Base-by-base conservation (phyloP, 129 eudicot genomes). In the Oenanthe sinensis region DNA sequence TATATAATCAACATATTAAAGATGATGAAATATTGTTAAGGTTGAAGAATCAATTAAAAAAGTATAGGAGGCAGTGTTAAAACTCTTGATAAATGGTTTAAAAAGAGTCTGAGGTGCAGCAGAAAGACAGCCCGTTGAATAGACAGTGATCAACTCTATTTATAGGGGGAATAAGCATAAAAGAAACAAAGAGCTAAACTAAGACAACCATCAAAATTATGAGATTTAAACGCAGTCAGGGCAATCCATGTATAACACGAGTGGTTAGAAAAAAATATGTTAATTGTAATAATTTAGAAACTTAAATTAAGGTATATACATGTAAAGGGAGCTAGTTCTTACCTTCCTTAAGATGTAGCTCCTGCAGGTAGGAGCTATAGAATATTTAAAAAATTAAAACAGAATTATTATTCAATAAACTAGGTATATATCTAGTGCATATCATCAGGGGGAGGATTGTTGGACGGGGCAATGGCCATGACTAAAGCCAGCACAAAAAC, bases 401-500 rank as follows among this genome's bases (percentile, higher is more conserved):
- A 65, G 71, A 65, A 55, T 15, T 7, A 28, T 58, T 58, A n/a
- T 58, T 2, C n/a, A 8, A n/a, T n/a, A 58, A 72, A 8, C n/a
- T 72, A 42, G 52, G 26, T 45, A 45, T 3, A 3, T 45, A 26
- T 4, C 30, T 62, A 20, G 80, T 78, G 74, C 58, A 74, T 60
- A n/a, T 46, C 67, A 77, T 48, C 54, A 36, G 37, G 39, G 33
- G 67, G 67, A 30, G 62, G 60, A 44, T 78, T 69, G 76, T 6
- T 30, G 81, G 81, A 26, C 39, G 75, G 68, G 6, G 48, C 42
- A 39, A 75, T 80, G 84, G 84, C 69, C 79, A 75, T 81, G 60
- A 67, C 49, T 22, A 47, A 67, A 74, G 63, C 79, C 30, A 62
- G 28, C 63, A 58, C 65, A 43, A 40, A 28, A 58, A 58, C 33